These are phyloP conservation scores for Beauveria brongniartii DNA, from an alignment of 2,329 filamentous ascomycete genomes.

Conservation along the genomic window DNA sequence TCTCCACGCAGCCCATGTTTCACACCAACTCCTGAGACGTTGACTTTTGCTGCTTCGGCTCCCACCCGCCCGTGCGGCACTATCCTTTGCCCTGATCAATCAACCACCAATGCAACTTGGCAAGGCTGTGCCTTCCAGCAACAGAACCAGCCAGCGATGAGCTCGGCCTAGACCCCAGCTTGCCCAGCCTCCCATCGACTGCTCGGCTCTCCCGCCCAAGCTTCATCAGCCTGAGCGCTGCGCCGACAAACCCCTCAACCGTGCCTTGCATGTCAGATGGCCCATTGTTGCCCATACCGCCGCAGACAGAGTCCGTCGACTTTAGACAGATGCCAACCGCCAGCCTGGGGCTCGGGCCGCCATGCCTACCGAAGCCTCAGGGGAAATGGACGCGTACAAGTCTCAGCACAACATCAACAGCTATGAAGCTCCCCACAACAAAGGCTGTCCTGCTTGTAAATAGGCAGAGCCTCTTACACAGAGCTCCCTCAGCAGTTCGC, in stretches of 20 bases:
- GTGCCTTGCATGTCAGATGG: neutral
- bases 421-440: neutral
- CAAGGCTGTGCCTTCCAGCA: neutral
- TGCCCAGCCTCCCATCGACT: neutral
- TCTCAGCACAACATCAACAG: neutral
- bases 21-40: neutral
- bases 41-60: neutral
- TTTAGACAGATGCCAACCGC: neutral
- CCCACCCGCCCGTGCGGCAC: neutral
- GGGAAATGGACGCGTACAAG: neutral
- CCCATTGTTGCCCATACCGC: neutral
- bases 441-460: neutral
- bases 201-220: neutral
- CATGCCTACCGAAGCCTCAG: neutral
- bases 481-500: neutral
- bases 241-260: neutral
- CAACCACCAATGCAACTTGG: neutral
- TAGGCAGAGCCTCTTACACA: neutral
- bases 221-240: neutral
- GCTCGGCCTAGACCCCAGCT: too few relatives aligned
- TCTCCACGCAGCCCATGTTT: constrained; percentile 10
- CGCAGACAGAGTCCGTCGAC: neutral
- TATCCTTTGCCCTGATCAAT: neutral
- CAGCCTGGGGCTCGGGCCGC: neutral
- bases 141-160: too few relatives aligned